Evolutionary conservation across 495 filamentous ascomycete species (phyloP), one percentile per base, ranked within the genome.

Genomic region (Bathelium albidoporum): DNA sequence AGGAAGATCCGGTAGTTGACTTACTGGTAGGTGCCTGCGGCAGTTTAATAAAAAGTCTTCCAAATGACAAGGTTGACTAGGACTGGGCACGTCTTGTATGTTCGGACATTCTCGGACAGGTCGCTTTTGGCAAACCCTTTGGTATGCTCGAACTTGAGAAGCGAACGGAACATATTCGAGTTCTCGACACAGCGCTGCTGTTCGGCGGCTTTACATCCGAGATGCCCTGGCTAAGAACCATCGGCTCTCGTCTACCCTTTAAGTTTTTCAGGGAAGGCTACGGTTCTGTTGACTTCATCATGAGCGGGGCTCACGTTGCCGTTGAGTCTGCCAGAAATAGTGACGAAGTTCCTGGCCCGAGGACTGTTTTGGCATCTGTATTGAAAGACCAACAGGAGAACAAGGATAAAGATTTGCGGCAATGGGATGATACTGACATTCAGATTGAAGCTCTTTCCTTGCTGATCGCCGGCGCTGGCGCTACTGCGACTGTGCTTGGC

Each of bases 401-500:
- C 20, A 22, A 41, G 14, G 29, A 36, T 5, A 45, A 41, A 49
- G 7, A 4, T 18, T 39, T 64, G 29, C 43, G 26, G 11, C 44
- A 49, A 63, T 29, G 55, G 53, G 18, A 61, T 18, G n/a, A 65
- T 67, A 14, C 32, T 20, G 52, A 41, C 31, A 24, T 45, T 20
- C 53, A 49, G 41, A 20, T 31, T 18, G 71, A 73, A 53, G 71
- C 68, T 16, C 59, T 62, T 59, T 69, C 63, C 3, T 63, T 75
- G 5, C 68, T 83, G 7, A 74, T 71, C 0, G 69, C 74, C 22
- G 74, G 78, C 32, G 74, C 75, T 1, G 74, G 77, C 39, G 75
- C 76, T 3, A 80, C 77, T 3, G 75, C 75, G 16, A 41, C 10
- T 69, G 73, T 12, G 76, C 79, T 0, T 58, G 81, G 32, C 76